phyloP scores from a whole-genome alignment of 1,284 basidiomycete genomes.

The Cryptococcus sp. region DNA sequence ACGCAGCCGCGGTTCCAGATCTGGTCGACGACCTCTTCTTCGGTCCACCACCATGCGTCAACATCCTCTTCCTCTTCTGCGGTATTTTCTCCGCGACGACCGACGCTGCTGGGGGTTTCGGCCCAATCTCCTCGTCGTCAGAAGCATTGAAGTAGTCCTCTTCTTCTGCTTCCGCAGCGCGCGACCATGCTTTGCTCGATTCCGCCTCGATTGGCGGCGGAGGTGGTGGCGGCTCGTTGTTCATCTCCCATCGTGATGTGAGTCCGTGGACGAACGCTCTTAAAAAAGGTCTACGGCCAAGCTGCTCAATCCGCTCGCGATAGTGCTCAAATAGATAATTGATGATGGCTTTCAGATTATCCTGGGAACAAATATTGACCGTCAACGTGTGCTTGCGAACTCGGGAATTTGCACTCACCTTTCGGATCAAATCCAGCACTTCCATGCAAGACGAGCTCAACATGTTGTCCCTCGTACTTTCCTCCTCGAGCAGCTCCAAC shows the following conservation, averaged over 20 bases:
- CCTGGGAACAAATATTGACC: slow-evolving; percentile 57
- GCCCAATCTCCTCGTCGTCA: slow-evolving; percentile 55
- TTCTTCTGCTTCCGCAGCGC: slow-evolving; percentile 66
- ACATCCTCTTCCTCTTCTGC: slow-evolving; percentile 33
- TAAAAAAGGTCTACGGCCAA: slow-evolving; percentile 59
- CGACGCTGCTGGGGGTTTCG: slow-evolving; percentile 21
- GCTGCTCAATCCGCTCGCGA: slow-evolving; percentile 64
- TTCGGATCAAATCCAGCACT: slow-evolving; percentile 86
- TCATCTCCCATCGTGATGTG: slow-evolving; percentile 83
- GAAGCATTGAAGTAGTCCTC: slow-evolving; percentile 83
- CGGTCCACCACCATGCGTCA: slow-evolving; percentile 23
- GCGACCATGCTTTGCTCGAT: slow-evolving; percentile 55
- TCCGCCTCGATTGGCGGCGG: slow-evolving; percentile 56
- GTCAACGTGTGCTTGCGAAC: not conserved
- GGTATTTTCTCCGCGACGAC: slow-evolving; percentile 9
- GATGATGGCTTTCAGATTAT: slow-evolving; percentile 83
- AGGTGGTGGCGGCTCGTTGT: slow-evolving; percentile 74
- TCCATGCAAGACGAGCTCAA: slow-evolving; percentile 93
- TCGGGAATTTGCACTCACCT: slow-evolving; percentile 58
- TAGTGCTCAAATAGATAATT: slow-evolving; percentile 79
- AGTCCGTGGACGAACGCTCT: slow-evolving; percentile 57
- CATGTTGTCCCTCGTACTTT: slow-evolving; percentile 85
- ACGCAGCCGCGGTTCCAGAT: not conserved
- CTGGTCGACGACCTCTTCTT: slow-evolving; percentile 14
- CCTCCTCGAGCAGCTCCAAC: slow-evolving; percentile 75